phyloP scores from a whole-genome alignment of 176 grass and related monocot genomes.

The Phoenix dactylifera region DNA sequence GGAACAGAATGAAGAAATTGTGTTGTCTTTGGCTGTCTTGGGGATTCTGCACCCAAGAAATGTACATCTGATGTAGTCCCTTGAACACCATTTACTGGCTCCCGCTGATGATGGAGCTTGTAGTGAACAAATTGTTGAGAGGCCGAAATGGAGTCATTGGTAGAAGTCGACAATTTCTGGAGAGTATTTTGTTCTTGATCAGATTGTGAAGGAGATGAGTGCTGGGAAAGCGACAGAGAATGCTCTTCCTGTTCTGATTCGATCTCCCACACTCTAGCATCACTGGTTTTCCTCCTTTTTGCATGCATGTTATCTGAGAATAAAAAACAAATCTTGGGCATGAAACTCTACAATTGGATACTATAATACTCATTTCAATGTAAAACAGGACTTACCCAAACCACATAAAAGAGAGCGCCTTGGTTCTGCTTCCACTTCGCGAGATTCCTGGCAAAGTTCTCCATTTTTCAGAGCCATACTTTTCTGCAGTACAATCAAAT shows the following conservation, averaged over 20 bases:
- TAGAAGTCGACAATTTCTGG: slow-evolving; percentile 50
- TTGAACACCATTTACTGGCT: slow-evolving; percentile 22
- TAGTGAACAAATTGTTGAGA: slow-evolving; percentile 43
- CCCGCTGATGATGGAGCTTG: slow-evolving; percentile 21
- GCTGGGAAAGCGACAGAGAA: slow-evolving; percentile 81
- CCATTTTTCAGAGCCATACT: slow-evolving; percentile 25
- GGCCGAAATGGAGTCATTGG: slow-evolving; percentile 33
- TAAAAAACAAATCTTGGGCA: too few species aligned
- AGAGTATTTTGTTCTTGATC: slow-evolving; percentile 77
- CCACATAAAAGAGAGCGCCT: slow-evolving; percentile 33
- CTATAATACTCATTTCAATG: not conserved
- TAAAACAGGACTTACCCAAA: slow-evolving; percentile 29
- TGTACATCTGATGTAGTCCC: slow-evolving; percentile 15
- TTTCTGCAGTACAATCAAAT: slow-evolving; percentile 19
- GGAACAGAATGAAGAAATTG: slow-evolving; percentile 40
- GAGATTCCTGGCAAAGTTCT: slow-evolving; percentile 28
- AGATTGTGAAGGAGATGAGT: slow-evolving; percentile 85
- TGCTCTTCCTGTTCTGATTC: slow-evolving; percentile 89
- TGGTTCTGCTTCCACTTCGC: slow-evolving; percentile 39
- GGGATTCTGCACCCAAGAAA: slow-evolving; percentile 14
- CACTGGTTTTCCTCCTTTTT: slow-evolving; percentile 61
- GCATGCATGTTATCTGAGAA: slow-evolving; percentile 46
- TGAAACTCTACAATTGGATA: too few species aligned
- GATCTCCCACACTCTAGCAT: slow-evolving; percentile 26
- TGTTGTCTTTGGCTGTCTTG: slow-evolving; percentile 33